These are phyloP conservation scores for Acanthamoeba culbertsoni DNA, from an alignment of 208 protist genomes.

Conservation along the genomic window DNA sequence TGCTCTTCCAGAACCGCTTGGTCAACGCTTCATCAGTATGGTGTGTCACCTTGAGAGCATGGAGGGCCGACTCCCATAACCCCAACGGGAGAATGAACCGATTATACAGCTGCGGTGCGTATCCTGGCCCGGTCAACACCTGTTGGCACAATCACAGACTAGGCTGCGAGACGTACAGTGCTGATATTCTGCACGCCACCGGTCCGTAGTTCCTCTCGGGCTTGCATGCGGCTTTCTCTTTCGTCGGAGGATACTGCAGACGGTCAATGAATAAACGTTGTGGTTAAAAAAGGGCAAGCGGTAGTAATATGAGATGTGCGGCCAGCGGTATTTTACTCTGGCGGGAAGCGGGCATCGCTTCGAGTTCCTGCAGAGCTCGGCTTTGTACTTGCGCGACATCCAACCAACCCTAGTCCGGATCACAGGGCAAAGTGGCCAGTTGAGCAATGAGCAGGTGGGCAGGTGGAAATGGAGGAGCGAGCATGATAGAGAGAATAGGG, in stretches of 20 bases:
- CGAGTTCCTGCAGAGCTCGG: not conserved
- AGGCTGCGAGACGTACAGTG: not conserved
- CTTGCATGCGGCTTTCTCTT: not conserved
- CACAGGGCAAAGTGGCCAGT: not conserved
- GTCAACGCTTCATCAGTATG: constrained; percentile 11
- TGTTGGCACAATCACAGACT: too few species aligned
- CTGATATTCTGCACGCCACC: not conserved
- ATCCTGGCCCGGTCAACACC: not conserved
- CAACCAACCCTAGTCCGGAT: not conserved
- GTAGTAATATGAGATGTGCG: not conserved
- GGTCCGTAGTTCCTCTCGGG: not conserved
- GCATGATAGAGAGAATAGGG: not conserved
- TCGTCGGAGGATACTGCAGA: not conserved
- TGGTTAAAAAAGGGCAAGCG: not conserved
- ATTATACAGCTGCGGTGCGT: constrained; percentile 11
- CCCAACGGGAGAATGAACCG: not conserved
- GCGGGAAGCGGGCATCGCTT: not conserved
- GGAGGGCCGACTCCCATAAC: not conserved
- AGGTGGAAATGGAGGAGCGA: not conserved
- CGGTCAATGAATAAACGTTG: not conserved
- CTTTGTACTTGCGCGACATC: not conserved
- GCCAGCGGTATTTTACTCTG: not conserved
- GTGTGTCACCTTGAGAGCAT: not conserved
- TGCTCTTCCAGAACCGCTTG: constrained; percentile 33
- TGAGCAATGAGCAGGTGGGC: not conserved